phyloP scores from a whole-genome alignment of 2,329 filamentous ascomycete species.

The Nigrospora osmanthi region DNA sequence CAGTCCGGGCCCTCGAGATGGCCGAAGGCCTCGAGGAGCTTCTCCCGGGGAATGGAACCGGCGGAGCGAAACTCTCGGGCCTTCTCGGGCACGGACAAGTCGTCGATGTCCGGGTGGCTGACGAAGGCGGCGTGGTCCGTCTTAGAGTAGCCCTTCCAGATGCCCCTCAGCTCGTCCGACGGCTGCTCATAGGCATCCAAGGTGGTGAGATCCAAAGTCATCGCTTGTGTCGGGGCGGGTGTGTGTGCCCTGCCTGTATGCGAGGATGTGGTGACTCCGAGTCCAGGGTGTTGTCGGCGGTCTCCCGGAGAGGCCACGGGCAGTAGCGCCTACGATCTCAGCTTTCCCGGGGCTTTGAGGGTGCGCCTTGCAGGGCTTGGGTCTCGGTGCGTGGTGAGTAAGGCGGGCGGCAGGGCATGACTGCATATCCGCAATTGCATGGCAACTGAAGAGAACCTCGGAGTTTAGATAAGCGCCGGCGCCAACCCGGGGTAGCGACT shows the following conservation, averaged over 20 bases:
- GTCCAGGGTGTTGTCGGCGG: no score
- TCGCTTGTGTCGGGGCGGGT: slow-evolving; percentile 9
- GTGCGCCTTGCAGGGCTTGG: no score
- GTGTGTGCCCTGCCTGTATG: not conserved
- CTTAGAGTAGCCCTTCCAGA: slow-evolving; percentile 70
- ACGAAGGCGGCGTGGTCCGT: slow-evolving; percentile 44
- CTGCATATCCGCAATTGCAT: no score
- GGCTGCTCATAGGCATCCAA: slow-evolving; percentile 75
- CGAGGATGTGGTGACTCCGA: no score
- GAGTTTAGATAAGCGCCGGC: no score
- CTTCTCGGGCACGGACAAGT: slow-evolving; percentile 31
- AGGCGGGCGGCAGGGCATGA: no score
- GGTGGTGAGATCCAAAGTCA: slow-evolving; percentile 35
- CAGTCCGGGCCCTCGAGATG: slow-evolving; percentile 26
- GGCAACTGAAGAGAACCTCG: no score
- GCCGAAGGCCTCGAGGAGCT: slow-evolving; percentile 34
- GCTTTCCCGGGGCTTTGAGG: no score
- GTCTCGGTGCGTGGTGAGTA: no score
- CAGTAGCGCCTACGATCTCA: no score
- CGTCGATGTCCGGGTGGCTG: slow-evolving; percentile 47
- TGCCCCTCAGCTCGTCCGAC: slow-evolving; percentile 57
- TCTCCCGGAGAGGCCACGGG: no score
- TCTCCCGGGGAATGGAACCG: slow-evolving; percentile 31
- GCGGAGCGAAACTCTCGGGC: slow-evolving; percentile 36
- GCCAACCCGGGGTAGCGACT: no score